phyloP scores from a whole-genome alignment of 306 rosid species.

The Betula pendula region DNA sequence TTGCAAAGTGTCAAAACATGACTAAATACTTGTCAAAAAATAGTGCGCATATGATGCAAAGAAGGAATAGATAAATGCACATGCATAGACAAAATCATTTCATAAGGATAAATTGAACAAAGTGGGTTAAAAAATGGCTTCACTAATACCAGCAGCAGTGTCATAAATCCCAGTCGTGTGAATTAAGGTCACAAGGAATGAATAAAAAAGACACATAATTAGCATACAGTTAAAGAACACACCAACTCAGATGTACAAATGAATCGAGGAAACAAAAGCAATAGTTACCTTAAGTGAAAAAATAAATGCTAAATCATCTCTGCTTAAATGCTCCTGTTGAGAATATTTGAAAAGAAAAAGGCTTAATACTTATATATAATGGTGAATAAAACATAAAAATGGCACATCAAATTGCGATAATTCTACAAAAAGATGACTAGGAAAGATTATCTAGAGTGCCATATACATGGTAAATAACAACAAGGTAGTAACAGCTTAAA shows the following conservation, averaged over 20 bases:
- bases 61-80: background rate
- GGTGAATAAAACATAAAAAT: background rate
- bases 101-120: background rate
- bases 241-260: background rate
- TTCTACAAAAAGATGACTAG: background rate
- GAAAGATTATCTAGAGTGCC: background rate
- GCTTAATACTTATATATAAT: slow-evolving; percentile 14
- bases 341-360: slow-evolving; percentile 23
- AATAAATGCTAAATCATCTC: slow-evolving; percentile 84
- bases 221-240: background rate
- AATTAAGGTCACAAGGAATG: background rate
- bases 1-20: background rate
- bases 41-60: background rate
- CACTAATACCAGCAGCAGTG: background rate
- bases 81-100: background rate
- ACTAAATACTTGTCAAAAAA: background rate
- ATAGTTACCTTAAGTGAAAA: slow-evolving; percentile 82
- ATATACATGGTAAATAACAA: background rate
- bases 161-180: background rate
- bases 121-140: background rate
- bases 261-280: slow-evolving; percentile 5
- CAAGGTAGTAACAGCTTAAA: background rate
- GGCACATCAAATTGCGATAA: background rate
- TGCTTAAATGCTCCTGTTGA: slow-evolving; percentile 82
- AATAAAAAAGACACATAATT: background rate